phyloP scores from a whole-genome alignment of 495 filamentous ascomycete genomes.

The Mytilinidion resinicola region DNA sequence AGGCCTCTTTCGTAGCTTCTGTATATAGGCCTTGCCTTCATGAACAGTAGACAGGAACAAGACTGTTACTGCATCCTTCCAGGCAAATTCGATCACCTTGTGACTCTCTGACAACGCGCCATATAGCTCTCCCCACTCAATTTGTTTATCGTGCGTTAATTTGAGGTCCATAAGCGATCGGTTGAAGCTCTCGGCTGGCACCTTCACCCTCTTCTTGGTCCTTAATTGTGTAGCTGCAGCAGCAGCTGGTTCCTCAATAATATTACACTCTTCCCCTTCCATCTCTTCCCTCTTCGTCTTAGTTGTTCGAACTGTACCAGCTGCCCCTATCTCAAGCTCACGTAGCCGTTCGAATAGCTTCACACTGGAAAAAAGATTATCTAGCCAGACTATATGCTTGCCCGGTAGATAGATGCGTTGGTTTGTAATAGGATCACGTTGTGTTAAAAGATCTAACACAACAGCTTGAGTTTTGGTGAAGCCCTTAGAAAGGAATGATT shows the following conservation, averaged over 20 bases:
- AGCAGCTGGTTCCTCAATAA: too few species aligned
- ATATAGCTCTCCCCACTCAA: background rate
- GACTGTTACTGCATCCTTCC: background rate
- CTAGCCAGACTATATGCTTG: background rate
- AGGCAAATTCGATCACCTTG: background rate
- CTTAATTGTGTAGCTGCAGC: too few species aligned
- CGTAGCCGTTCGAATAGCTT: background rate
- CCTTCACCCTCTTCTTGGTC: too few species aligned
- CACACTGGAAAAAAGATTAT: background rate
- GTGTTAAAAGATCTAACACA: background rate
- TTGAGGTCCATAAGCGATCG: background rate
- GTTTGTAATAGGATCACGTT: background rate
- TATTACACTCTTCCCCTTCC: too few species aligned
- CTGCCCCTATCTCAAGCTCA: background rate
- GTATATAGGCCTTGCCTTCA: background rate
- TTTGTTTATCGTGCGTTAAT: background rate
- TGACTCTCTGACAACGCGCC: background rate
- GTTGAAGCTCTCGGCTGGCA: background rate
- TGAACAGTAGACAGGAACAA: background rate
- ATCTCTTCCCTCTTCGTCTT: background rate
- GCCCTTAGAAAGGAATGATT: background rate
- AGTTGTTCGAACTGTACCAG: background rate
- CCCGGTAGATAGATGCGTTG: background rate
- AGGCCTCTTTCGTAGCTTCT: too few species aligned
- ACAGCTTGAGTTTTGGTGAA: background rate